Conservation (phyloP, 108 stramenopile species). For the Fragilaria radians region DNA sequence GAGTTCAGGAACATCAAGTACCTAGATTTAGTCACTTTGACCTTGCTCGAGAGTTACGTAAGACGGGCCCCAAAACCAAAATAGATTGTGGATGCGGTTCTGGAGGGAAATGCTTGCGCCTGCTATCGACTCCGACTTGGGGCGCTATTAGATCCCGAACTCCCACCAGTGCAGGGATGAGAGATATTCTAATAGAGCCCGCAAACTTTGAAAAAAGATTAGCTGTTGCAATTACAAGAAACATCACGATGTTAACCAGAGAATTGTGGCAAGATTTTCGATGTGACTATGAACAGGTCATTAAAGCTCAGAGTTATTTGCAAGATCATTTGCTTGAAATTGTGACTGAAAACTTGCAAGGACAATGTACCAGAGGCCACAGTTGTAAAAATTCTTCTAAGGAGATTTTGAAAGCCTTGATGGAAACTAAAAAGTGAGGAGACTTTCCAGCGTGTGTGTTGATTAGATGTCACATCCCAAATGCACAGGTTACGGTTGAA, state of each 20-base stretch:
- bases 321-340: conserved; percentile 18
- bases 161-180: conserved; percentile 78
- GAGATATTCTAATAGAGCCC: conserved; percentile 26
- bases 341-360: conserved; percentile 42
- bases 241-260: neutral
- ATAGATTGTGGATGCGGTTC: neutral
- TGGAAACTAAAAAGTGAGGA: too few relatives aligned
- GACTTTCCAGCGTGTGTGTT: too few relatives aligned
- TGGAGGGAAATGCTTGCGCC: conserved; percentile 28
- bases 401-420: too few relatives aligned
- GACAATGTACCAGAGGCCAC: conserved; percentile 48
- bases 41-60: conserved; percentile 18
- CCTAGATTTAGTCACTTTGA: conserved; percentile 53
- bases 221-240: neutral
- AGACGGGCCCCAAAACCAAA: conserved; percentile 5
- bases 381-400: conserved; percentile 43
- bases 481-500: too few relatives aligned
- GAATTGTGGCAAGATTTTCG: conserved; percentile 17
- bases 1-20: conserved; percentile 31
- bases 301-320: conserved; percentile 19
- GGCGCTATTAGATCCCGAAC: conserved; percentile 71
- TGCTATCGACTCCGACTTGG: conserved; percentile 41
- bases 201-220: neutral
- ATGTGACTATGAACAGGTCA: conserved; percentile 14
- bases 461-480: too few relatives aligned